phyloP scores from a whole-genome alignment of 2,329 filamentous ascomycete species.

The Paecilomyces variotii region DNA sequence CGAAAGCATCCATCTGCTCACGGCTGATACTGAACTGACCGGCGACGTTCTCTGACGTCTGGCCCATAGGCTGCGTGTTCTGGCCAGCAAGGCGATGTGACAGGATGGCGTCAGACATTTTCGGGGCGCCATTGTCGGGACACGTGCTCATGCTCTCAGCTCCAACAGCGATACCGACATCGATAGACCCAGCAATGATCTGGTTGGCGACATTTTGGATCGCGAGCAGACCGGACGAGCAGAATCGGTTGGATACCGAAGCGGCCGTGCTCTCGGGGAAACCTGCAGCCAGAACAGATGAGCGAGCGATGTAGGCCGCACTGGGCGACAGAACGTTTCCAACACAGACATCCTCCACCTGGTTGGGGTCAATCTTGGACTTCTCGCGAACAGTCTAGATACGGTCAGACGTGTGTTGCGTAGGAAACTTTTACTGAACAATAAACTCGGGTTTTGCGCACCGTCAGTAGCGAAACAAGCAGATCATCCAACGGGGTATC shows the following conservation, averaged over 20 bases:
- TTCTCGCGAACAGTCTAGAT: slow-evolving; percentile 68
- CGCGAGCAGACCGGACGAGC: slow-evolving; percentile 80
- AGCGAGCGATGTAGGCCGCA: slow-evolving; percentile 82
- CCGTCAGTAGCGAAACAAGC: slow-evolving; percentile 29
- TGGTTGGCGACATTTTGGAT: slow-evolving; percentile 88
- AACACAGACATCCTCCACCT: slow-evolving; percentile 85
- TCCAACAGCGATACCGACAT: slow-evolving; percentile 80
- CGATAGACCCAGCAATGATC: slow-evolving; percentile 82
- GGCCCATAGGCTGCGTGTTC: slow-evolving; percentile 91
- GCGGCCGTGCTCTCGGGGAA: slow-evolving; percentile 74
- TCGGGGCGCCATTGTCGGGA: slow-evolving; percentile 71
- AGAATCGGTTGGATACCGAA: slow-evolving; percentile 81
- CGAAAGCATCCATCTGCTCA: slow-evolving; percentile 70
- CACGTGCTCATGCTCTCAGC: slow-evolving; percentile 89
- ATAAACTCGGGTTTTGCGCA: slow-evolving; percentile 8
- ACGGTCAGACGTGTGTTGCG: not conserved
- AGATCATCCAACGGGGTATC: slow-evolving; percentile 30
- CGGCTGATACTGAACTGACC: slow-evolving; percentile 65
- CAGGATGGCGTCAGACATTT: slow-evolving; percentile 76
- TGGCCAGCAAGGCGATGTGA: slow-evolving; percentile 68
- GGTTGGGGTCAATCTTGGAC: slow-evolving; percentile 73
- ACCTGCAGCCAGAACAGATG: slow-evolving; percentile 75
- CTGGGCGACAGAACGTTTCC: slow-evolving; percentile 83
- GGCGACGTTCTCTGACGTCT: slow-evolving; percentile 87
- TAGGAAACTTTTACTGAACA: not conserved